Conservation (phyloP, 2,329 filamentous ascomycete species). For the Cladosporium sp. region DNA sequence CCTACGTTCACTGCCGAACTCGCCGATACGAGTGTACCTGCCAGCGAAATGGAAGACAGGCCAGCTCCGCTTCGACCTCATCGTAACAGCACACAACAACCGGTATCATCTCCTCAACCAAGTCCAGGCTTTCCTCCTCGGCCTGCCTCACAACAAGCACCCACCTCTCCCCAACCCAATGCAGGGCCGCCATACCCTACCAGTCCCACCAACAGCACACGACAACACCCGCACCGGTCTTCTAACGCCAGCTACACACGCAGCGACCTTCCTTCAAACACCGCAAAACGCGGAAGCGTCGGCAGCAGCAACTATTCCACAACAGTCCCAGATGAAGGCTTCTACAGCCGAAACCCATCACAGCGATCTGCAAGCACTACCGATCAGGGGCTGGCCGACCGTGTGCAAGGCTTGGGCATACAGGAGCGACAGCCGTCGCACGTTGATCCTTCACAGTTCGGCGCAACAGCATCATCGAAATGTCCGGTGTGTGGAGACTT, state of each 20-base stretch:
- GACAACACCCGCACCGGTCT: constrained; percentile 8
- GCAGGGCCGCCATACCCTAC: constrained; percentile 6
- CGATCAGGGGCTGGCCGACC: constrained; percentile 1
- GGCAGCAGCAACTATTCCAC: constrained; percentile 7
- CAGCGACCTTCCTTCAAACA: constrained; percentile 4
- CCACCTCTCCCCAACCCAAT: constrained; percentile 10
- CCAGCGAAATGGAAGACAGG: constrained; percentile 8
- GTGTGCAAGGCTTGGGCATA: constrained; percentile 6
- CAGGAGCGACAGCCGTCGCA: constrained; percentile 16
- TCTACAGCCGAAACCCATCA: constrained; percentile 9
- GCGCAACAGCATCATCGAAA: constrained; percentile 13
- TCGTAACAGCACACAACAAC: constrained; percentile 5
- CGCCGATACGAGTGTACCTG: constrained; percentile 12
- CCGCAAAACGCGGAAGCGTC: constrained; percentile 13
- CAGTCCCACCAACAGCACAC: constrained; percentile 11
- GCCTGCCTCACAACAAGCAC: neutral
- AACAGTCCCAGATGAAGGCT: constrained; percentile 8
- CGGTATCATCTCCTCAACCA: neutral
- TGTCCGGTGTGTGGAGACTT: constrained; percentile 31
- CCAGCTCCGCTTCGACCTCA: constrained; percentile 10
- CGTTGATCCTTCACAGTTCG: constrained; percentile 5
- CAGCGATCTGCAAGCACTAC: neutral
- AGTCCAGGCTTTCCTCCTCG: constrained; percentile 5
- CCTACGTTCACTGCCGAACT: constrained; percentile 26
- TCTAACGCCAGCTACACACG: constrained; percentile 11